phyloP scores from a whole-genome alignment of 345 rosid genomes.

The Eucalyptus tenuipes region DNA sequence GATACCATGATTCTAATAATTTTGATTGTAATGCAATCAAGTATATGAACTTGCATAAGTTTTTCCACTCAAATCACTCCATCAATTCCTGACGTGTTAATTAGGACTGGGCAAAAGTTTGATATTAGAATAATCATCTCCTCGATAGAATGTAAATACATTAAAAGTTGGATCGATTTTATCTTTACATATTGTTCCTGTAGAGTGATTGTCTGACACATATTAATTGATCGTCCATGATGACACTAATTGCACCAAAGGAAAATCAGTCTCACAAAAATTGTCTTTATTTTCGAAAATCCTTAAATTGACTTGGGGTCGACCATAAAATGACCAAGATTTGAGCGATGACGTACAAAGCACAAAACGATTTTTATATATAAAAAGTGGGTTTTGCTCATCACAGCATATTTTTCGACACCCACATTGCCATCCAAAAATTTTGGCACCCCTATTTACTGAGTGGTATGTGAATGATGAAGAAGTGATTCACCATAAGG shows the following conservation, averaged over 20 bases:
- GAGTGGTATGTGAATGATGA: not conserved
- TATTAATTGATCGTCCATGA: not conserved
- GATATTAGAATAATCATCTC: not conserved
- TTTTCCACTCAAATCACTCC: not conserved
- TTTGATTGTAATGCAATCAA: not conserved
- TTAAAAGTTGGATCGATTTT: not conserved
- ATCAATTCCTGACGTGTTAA: not conserved
- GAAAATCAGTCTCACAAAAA: not conserved
- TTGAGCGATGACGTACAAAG: not conserved
- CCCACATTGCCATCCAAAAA: not conserved
- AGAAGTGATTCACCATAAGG: not conserved
- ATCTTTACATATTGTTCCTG: not conserved
- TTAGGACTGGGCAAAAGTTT: not conserved
- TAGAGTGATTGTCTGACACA: not conserved
- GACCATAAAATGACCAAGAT: not conserved
- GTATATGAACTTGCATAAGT: not conserved
- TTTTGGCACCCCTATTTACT: not conserved
- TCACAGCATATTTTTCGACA: not conserved
- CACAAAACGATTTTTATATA: not conserved
- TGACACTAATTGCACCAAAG: not conserved
- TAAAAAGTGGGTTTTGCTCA: not conserved
- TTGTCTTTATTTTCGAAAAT: not conserved
- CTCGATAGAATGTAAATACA: not conserved
- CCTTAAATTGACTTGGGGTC: not conserved
- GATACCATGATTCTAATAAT: not conserved